phyloP scores from a whole-genome alignment of 768 basidiomycete genomes.

The Tylopilus felleus region DNA sequence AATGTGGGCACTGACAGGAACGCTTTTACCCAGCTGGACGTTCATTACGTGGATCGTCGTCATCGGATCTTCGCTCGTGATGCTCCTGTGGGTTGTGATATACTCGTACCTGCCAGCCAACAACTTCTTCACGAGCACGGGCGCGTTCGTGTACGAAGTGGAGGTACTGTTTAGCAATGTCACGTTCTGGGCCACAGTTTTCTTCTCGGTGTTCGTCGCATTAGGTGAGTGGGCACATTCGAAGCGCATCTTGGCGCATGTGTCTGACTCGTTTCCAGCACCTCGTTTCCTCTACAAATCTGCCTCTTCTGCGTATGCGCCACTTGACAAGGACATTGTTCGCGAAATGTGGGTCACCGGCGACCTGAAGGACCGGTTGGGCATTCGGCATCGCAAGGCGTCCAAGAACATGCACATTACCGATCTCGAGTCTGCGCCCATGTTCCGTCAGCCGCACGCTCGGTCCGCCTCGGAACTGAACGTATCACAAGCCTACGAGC shows the following conservation, averaged over 20 bases:
- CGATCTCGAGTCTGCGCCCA: constrained; percentile 64
- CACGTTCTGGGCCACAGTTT: constrained; percentile 79
- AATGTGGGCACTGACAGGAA: constrained; percentile 1
- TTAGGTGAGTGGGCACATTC: constrained; percentile 50
- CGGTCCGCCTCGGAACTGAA: constrained; percentile 66
- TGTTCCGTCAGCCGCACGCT: constrained; percentile 62
- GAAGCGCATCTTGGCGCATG: constrained; percentile 3
- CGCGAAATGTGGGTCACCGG: constrained; percentile 89
- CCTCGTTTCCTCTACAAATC: constrained; percentile 83
- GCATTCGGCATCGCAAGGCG: constrained; percentile 60
- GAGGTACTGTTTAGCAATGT: constrained; percentile 71
- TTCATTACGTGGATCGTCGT: constrained; percentile 81
- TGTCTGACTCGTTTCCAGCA: constrained; percentile 39
- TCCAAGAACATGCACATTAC: constrained; percentile 38
- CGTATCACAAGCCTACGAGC: constrained; percentile 43
- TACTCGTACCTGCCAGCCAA: constrained; percentile 78
- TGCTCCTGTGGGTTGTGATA: constrained; percentile 84
- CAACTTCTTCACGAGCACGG: constrained; percentile 70
- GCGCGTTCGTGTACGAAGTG: constrained; percentile 71
- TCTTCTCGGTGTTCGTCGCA: constrained; percentile 66
- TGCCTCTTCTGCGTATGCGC: constrained; percentile 63
- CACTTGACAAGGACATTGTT: constrained; percentile 85
- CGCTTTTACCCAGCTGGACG: constrained; percentile 61
- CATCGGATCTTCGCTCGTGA: constrained; percentile 73
- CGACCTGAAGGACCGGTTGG: constrained; percentile 77